These are phyloP conservation scores for Plasmodium cynomolgi DNA, from an alignment of 169 alveolate genomes.

Conservation along the genomic window DNA sequence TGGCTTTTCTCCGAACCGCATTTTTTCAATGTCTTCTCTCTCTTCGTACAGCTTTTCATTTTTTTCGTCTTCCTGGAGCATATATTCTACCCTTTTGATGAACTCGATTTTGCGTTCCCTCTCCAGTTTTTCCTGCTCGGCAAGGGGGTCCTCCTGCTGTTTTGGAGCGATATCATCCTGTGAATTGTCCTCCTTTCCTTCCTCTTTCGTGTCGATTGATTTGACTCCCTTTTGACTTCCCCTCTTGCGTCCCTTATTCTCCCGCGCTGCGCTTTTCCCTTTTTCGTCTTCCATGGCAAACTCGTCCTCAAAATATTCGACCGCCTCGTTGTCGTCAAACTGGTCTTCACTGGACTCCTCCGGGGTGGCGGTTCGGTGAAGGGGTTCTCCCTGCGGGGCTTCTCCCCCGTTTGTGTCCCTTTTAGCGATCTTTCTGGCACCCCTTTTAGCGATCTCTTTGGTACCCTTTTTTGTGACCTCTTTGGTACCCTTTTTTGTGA, in stretches of 20 bases:
- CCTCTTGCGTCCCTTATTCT: neutral
- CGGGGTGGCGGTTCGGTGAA: neutral
- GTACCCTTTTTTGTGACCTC: neutral
- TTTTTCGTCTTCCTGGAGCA: constrained; percentile 51
- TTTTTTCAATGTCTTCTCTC: constrained; percentile 42
- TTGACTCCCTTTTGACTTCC: constrained; percentile 4
- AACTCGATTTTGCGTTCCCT: constrained; percentile 37
- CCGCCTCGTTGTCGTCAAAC: neutral
- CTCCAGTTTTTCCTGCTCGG: constrained; percentile 10
- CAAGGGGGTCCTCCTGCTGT: neutral
- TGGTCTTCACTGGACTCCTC: constrained; percentile 1
- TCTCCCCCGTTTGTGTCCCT: neutral
- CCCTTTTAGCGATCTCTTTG: neutral
- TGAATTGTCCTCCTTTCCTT: neutral
- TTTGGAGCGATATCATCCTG: neutral
- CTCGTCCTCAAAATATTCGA: neutral
- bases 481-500: neutral
- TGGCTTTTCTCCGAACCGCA: constrained; percentile 49
- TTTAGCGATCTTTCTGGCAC: neutral
- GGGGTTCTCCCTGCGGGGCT: neutral
- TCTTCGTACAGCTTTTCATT: constrained; percentile 31
- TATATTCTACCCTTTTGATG: constrained; percentile 47
- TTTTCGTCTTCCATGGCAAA: neutral
- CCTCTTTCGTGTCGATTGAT: neutral
- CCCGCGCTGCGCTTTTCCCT: neutral